Percentiles rank a stretch among this genome's conserved stretches.
phyloP scores from a whole-genome alignment of 2,329 filamentous ascomycete genomes.

The Hawksworthiomyces lignivorus region DNA sequence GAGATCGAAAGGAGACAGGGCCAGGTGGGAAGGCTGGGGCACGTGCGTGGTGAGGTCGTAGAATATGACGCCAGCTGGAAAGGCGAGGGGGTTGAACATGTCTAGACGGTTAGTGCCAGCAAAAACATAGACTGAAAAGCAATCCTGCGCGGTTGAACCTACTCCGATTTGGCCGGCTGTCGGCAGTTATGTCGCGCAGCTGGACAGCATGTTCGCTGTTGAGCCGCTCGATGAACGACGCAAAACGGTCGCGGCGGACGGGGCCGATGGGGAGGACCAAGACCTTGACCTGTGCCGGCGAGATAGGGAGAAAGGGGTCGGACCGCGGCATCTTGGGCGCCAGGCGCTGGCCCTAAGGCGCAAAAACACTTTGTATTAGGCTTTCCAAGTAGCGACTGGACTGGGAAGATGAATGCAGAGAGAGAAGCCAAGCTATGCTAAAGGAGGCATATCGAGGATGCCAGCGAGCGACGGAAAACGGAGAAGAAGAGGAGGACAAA shows the following conservation, averaged over 20 bases:
- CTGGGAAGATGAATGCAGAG: too few species aligned
- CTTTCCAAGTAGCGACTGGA: too few species aligned
- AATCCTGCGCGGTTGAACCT: too few species aligned
- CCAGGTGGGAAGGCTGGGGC: slow-evolving; percentile 69
- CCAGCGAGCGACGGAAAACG: background rate
- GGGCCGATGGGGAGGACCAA: slow-evolving; percentile 80
- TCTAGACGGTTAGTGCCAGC: slow-evolving; percentile 48
- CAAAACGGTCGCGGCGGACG: slow-evolving; percentile 75
- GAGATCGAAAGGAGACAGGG: slow-evolving; percentile 81
- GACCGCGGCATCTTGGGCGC: slow-evolving; percentile 28
- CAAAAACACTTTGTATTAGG: too few species aligned
- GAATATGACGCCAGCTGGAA: slow-evolving; percentile 76
- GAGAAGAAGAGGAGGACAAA: too few species aligned
- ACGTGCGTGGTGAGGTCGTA: slow-evolving; percentile 80
- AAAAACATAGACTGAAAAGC: slow-evolving; percentile 7
- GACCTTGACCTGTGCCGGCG: slow-evolving; percentile 83
- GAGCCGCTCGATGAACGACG: slow-evolving; percentile 69
- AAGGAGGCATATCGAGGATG: slow-evolving; percentile 7
- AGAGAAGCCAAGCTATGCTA: background rate
- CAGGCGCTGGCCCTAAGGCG: background rate
- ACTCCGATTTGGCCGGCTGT: slow-evolving; percentile 77
- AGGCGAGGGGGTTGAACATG: slow-evolving; percentile 88
- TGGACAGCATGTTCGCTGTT: slow-evolving; percentile 73
- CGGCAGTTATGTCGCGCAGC: slow-evolving; percentile 77
- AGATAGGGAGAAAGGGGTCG: slow-evolving; percentile 84